phyloP scores from a whole-genome alignment of 1,284 basidiomycete species.

The Trametes sp. region DNA sequence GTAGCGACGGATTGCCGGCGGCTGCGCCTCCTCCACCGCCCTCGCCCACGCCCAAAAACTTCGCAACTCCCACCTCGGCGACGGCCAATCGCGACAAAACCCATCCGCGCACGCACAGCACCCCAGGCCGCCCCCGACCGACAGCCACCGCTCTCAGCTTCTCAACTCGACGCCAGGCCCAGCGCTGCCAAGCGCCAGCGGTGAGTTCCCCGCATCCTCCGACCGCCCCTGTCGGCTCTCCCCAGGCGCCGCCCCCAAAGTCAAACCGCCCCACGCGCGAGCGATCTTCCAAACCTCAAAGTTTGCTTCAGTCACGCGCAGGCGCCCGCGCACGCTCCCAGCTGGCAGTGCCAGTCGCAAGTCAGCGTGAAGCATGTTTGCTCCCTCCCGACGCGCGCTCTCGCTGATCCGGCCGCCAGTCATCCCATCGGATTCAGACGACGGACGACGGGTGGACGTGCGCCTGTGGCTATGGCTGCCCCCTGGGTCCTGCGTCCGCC shows the following conservation, averaged over 20 bases:
- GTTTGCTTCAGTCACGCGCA: neutral
- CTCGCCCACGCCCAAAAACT: neutral
- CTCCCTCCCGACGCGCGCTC: neutral
- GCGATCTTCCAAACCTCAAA: conserved; percentile 1
- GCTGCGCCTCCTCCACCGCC: neutral
- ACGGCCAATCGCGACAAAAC: neutral
- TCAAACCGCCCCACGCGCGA: neutral
- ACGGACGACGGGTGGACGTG: too few species aligned
- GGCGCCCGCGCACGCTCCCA: too few species aligned
- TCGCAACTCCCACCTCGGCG: neutral
- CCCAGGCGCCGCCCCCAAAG: neutral
- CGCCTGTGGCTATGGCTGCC: too few species aligned
- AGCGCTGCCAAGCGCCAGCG: neutral
- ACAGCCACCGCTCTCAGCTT: neutral
- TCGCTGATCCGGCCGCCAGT: neutral
- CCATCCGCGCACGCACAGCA: neutral
- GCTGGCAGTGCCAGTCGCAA: neutral
- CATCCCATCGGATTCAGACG: neutral
- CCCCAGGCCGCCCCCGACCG: neutral
- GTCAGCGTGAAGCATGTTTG: conserved; percentile 1
- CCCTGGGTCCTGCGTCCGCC: too few species aligned
- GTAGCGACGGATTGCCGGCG: neutral
- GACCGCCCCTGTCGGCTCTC: neutral
- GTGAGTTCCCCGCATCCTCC: neutral
- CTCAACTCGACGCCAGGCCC: neutral